A percentile compares a stretch with the other conserved stretches of the same genome.
These are phyloP conservation scores for Citrullus colocynthis DNA, from an alignment of 306 rosid genomes.

Conservation along the genomic window DNA sequence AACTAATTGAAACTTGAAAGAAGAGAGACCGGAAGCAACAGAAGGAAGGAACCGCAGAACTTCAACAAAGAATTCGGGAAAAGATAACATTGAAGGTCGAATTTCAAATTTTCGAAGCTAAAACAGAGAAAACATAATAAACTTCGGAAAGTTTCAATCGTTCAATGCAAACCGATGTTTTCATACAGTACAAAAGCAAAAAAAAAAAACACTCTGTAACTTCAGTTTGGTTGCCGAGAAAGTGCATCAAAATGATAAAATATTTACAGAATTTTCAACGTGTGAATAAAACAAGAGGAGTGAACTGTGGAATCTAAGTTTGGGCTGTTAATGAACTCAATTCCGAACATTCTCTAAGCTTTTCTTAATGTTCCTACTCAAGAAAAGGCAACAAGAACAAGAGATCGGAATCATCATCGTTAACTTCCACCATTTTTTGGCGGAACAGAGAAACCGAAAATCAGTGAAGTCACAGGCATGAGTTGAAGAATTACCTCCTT, in stretches of 20 bases:
- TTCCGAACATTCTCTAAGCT: background rate
- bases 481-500: slow-evolving; percentile 53
- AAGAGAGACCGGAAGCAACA: background rate
- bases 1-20: background rate
- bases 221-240: background rate
- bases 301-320: background rate
- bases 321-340: background rate
- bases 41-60: too few species aligned
- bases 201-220: background rate
- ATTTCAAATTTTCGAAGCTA: background rate
- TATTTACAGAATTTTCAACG: background rate
- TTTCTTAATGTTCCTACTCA: background rate
- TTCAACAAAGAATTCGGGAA: background rate
- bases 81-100: background rate
- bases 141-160: background rate
- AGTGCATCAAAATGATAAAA: background rate
- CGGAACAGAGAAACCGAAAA: background rate
- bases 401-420: background rate
- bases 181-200: background rate
- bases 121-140: background rate
- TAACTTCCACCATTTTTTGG: background rate
- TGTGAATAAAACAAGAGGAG: background rate
- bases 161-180: background rate
- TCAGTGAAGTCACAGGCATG: background rate
- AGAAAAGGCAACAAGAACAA: background rate